A percentile compares a stretch with the other conserved stretches of the same genome.
phyloP scores from a whole-genome alignment of 139 green algal species.

The Micractinium conductrix region DNA sequence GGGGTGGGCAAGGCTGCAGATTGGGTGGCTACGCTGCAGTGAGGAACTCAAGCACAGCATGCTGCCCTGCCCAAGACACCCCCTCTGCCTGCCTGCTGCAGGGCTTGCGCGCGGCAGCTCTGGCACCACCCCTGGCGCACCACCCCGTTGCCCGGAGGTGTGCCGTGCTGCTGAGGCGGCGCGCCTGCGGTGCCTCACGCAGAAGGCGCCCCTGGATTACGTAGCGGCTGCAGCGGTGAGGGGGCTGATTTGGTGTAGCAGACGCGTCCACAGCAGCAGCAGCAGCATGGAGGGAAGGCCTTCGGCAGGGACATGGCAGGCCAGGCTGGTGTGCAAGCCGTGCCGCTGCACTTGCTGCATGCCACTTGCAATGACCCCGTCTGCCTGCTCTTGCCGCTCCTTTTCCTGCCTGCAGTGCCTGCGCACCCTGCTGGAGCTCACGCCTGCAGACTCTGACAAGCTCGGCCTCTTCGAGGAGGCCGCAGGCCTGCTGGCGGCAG shows the following conservation, averaged over 20 bases:
- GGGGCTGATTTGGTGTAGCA: not conserved
- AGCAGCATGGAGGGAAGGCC: not conserved
- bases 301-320: not conserved
- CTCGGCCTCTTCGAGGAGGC: slow-evolving; percentile 29
- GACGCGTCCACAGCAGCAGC: not conserved
- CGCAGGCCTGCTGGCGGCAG: not conserved
- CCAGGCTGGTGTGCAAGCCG: no score
- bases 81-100: no score
- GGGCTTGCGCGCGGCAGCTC: no score
- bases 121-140: not conserved
- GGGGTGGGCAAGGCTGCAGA: no score
- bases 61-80: no score
- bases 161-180: slow-evolving; percentile 8
- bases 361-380: not conserved
- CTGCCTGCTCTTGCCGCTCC: not conserved
- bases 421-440: slow-evolving; percentile 25
- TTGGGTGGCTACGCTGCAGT: no score
- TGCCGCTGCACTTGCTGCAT: not conserved
- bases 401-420: slow-evolving; percentile 14
- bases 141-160: not conserved
- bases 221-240: slow-evolving; percentile 21
- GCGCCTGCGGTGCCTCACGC: slow-evolving; percentile 24
- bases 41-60: no score
- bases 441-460: not conserved
- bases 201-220: slow-evolving; percentile 21